phyloP scores from a whole-genome alignment of 768 basidiomycete genomes.

The Tricholoma flavovirens region DNA sequence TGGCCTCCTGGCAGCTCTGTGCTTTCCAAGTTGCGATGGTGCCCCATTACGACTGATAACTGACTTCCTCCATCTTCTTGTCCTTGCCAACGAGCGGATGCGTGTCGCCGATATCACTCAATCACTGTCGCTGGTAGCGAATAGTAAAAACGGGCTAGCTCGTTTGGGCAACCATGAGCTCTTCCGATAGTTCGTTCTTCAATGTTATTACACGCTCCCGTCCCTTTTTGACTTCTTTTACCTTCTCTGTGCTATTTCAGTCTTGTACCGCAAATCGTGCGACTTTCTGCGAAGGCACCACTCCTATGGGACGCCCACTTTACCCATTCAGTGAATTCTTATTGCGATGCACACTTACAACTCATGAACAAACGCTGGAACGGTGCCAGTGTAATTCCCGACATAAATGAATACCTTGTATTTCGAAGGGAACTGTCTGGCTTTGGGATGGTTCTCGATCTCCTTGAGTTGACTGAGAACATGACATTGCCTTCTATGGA shows the following conservation, averaged over 20 bases:
- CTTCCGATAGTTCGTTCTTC: conserved; percentile 30
- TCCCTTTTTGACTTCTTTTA: conserved; percentile 2
- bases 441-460: conserved; percentile 40
- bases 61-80: conserved; percentile 42
- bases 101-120: conserved; percentile 7
- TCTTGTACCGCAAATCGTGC: conserved; percentile 32
- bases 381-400: conserved; percentile 27
- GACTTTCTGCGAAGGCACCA: conserved; percentile 27
- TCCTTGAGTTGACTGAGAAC: conserved; percentile 50
- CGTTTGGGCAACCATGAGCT: conserved; percentile 21
- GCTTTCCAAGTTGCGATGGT: conserved; percentile 52
- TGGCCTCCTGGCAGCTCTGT: conserved; percentile 53
- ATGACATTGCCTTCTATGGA: conserved; percentile 29
- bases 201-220: conserved; percentile 6
- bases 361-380: conserved; percentile 20
- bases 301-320: conserved; percentile 39
- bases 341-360: conserved; percentile 27
- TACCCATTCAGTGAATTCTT: conserved; percentile 28
- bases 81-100: conserved; percentile 27
- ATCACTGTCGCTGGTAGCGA: conserved; percentile 16
- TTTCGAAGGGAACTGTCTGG: conserved; percentile 46
- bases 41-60: conserved; percentile 49
- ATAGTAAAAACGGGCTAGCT: conserved; percentile 10
- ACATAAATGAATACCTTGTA: conserved; percentile 42
- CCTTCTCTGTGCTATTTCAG: conserved; percentile 19